phyloP scores from a whole-genome alignment of 495 filamentous ascomycete species.

The Baudoinia panamericana region DNA sequence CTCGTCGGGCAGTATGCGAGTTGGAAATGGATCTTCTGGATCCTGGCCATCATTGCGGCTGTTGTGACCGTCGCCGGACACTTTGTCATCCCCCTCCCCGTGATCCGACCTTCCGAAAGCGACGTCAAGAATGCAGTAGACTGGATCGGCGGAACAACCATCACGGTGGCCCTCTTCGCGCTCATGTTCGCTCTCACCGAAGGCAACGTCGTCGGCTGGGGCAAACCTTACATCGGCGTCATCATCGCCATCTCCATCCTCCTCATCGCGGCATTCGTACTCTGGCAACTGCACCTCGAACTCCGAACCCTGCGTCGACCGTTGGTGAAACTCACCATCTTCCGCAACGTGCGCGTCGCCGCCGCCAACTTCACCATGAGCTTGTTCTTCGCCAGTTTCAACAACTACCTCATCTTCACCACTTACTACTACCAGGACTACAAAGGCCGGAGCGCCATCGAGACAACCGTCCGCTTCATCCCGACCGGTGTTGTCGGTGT shows the following conservation, averaged over 20 bases:
- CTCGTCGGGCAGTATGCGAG: constrained; percentile 41
- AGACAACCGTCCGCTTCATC: constrained; percentile 49
- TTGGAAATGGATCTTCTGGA: constrained; percentile 47
- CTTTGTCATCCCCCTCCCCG: constrained; percentile 25
- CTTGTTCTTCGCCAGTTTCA: constrained; percentile 47
- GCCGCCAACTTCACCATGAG: constrained; percentile 47
- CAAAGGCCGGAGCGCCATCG: constrained; percentile 38
- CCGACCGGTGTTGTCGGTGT: constrained; percentile 44
- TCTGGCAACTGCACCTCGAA: constrained; percentile 53
- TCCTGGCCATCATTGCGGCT: constrained; percentile 24
- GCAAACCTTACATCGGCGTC: constrained; percentile 48
- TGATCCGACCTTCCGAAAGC: not conserved
- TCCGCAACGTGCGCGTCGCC: constrained; percentile 39
- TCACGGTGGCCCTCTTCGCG: constrained; percentile 33
- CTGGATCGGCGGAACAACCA: constrained; percentile 28
- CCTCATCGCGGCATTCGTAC: constrained; percentile 44
- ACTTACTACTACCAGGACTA: constrained; percentile 54
- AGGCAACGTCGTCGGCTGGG: constrained; percentile 55
- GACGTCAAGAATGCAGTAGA: constrained; percentile 22
- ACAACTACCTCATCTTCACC: constrained; percentile 44
- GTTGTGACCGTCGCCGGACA: constrained; percentile 22
- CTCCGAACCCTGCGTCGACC: constrained; percentile 32
- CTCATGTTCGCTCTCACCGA: constrained; percentile 52
- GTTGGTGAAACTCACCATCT: constrained; percentile 47
- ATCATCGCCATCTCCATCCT: constrained; percentile 50